Conservation (phyloP, 2,329 filamentous ascomycete species). For the Drechslerella dactyloides region DNA sequence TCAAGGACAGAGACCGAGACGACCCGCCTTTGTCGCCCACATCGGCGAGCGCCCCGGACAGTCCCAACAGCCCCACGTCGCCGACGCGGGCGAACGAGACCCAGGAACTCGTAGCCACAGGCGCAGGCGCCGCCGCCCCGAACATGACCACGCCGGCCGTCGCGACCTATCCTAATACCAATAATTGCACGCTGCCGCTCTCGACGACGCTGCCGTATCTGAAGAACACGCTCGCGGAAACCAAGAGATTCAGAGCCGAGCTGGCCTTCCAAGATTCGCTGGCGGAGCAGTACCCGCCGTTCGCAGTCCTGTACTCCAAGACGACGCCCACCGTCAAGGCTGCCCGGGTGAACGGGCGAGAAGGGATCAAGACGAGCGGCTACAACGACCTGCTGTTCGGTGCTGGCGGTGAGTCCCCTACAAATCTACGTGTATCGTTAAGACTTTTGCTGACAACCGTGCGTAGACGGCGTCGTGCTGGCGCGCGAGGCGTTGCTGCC, state of each 20-base stretch:
- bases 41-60: slow-evolving; percentile 55
- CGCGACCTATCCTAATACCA: slow-evolving; percentile 13
- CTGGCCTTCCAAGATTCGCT: slow-evolving; percentile 66
- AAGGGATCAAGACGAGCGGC: slow-evolving; percentile 77
- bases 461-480: slow-evolving; percentile 84
- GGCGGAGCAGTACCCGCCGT: slow-evolving; percentile 79
- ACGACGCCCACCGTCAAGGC: slow-evolving; percentile 83
- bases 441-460: not conserved
- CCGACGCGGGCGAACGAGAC: slow-evolving; percentile 55
- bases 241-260: slow-evolving; percentile 76
- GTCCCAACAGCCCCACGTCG: slow-evolving; percentile 54
- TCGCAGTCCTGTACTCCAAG: slow-evolving; percentile 85
- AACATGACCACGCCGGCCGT: slow-evolving; percentile 30
- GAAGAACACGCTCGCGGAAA: slow-evolving; percentile 72
- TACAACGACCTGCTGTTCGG: slow-evolving; percentile 89
- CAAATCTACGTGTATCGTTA: not conserved
- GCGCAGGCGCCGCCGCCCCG: slow-evolving; percentile 42
- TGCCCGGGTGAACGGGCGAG: slow-evolving; percentile 73
- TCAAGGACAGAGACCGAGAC: slow-evolving; percentile 19
- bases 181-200: slow-evolving; percentile 63
- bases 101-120: slow-evolving; percentile 45
- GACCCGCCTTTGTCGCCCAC: slow-evolving; percentile 54
- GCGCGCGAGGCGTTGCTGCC: slow-evolving; percentile 86
- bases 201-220: slow-evolving; percentile 71
- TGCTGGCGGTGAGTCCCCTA: slow-evolving; percentile 58